Percentiles rank a stretch among this genome's conserved stretches.
These are phyloP conservation scores for Kewa caespitosa DNA, from an alignment of 179 eudicot species.

Conservation along the genomic window DNA sequence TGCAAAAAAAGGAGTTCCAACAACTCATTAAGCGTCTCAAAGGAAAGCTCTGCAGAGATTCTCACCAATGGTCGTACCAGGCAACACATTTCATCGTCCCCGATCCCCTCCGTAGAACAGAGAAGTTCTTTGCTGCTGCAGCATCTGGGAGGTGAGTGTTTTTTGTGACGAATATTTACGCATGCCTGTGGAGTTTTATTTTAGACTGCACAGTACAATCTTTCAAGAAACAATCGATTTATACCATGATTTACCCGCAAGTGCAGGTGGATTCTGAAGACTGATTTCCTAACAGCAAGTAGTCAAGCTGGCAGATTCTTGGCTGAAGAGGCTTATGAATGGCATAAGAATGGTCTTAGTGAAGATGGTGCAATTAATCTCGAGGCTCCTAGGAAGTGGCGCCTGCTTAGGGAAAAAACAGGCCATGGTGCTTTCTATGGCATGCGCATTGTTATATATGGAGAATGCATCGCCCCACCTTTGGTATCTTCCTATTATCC, in stretches of 20 bases:
- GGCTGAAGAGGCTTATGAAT: constrained; percentile 89
- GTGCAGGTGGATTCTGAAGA: constrained; percentile 93
- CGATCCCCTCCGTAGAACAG: constrained; percentile 82
- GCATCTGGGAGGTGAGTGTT: constrained; percentile 86
- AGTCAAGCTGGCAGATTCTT: constrained; percentile 71
- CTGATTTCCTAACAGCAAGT: constrained; percentile 77
- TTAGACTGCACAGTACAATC: neutral
- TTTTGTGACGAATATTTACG: neutral
- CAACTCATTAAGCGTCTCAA: constrained; percentile 64
- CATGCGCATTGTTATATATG: constrained; percentile 76
- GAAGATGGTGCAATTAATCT: constrained; percentile 86
- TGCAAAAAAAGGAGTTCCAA: constrained; percentile 87
- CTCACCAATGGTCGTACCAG: constrained; percentile 95
- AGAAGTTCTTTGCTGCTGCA: constrained; percentile 95
- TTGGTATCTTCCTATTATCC: constrained; percentile 48
- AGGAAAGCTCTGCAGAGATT: constrained; percentile 88
- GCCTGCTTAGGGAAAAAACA: constrained; percentile 75
- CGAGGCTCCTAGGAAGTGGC: constrained; percentile 97
- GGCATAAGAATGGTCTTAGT: constrained; percentile 78
- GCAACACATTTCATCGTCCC: constrained; percentile 92
- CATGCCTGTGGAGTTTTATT: neutral
- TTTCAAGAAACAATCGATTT: neutral
- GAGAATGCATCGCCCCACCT: constrained; percentile 93
- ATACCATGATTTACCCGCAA: constrained; percentile 15
- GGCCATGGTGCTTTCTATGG: constrained; percentile 94